Base-by-base conservation (phyloP, 2,329 filamentous ascomycete species). In the Purpureocillium lavendulum region DNA sequence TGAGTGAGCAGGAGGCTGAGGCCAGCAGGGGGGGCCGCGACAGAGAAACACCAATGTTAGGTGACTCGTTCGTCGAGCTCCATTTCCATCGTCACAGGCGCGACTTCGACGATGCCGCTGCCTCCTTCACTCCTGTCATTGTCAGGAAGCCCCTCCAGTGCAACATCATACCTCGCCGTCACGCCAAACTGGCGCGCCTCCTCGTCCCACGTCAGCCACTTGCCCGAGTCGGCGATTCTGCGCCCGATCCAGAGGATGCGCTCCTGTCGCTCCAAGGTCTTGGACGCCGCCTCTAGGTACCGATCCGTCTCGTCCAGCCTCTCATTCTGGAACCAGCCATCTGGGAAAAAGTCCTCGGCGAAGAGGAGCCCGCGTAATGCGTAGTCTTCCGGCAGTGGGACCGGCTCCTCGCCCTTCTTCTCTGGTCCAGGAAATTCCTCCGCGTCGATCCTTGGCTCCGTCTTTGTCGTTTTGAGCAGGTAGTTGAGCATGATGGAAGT, bases 331-430 rank as follows among this genome's bases (percentile, higher is more conserved):
- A 85, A 85, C 74, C 75, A 84, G 1, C 66, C 60, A 0, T 57
- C 40, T 0, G 80, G 78, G 39, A 75, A 80, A 40, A 81, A 81
- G 10, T 66, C 64, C 2, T 77, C 67, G 0, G 70, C 64, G 64
- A 77, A 85, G 2, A 78, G 55, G 2, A 84, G 61, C 0, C 83
- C 83, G 1, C 80, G 68, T 40, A 86, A 69, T 0, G 74, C 68
- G 46, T 77, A 85, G 44, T 88, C 84, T 36, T 87, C 84, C 0
- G 81, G 80, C 0, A 87, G 55, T 0, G 82, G 81, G 1, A 70
- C 64, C 2, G 66, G 66, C 0, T 66, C 54, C 2, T 60, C 58
- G 2, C 35, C 31, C 24, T 65, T 58, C 30, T 62, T 63, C 2
- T 64, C 65, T 3, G 63, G 61, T 1, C 59, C 52, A 0, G 75